phyloP scores from a whole-genome alignment of 495 filamentous ascomycete genomes.

The Aspergillus homomorphus region DNA sequence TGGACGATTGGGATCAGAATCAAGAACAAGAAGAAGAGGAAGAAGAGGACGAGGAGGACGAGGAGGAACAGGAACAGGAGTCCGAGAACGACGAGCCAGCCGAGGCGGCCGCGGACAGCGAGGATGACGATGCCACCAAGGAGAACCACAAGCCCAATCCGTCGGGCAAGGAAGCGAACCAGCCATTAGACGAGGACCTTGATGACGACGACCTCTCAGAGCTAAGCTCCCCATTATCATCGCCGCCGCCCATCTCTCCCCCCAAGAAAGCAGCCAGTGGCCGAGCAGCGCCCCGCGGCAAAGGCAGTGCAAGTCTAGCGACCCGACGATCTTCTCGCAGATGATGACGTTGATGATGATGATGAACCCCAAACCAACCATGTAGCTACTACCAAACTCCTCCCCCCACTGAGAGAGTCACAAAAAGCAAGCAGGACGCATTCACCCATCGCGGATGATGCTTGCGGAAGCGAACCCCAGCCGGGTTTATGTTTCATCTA shows the following conservation, averaged over 20 bases:
- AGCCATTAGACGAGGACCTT: not conserved
- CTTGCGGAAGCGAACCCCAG: not conserved
- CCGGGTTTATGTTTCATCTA: not conserved
- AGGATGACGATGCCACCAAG: not conserved
- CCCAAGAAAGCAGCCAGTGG: slow-evolving; percentile 12
- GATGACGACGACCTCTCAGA: not conserved
- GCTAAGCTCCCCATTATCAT: not conserved
- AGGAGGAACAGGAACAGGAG: slow-evolving; percentile 14
- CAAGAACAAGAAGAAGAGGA: slow-evolving; percentile 27
- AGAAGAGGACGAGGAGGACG: slow-evolving; percentile 25
- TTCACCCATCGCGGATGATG: not conserved
- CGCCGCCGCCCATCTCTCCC: not conserved
- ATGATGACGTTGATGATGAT: slow-evolving; percentile 19
- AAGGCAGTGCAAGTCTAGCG: slow-evolving; percentile 30
- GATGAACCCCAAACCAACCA: not conserved
- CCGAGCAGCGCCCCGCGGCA: slow-evolving; percentile 4
- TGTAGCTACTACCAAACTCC: not conserved
- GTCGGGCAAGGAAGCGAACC: not conserved
- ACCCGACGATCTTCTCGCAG: slow-evolving; percentile 41
- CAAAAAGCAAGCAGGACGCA: too few species aligned
- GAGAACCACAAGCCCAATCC: not conserved
- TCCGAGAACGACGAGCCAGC: not conserved
- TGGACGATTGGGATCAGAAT: slow-evolving; percentile 40
- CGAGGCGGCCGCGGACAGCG: not conserved
- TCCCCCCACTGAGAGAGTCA: too few species aligned